A percentile compares a stretch with the other conserved stretches of the same genome.
Evolutionary conservation across 2,329 filamentous ascomycete species (phyloP).

Genomic region (Hypoxylon sp.): DNA sequence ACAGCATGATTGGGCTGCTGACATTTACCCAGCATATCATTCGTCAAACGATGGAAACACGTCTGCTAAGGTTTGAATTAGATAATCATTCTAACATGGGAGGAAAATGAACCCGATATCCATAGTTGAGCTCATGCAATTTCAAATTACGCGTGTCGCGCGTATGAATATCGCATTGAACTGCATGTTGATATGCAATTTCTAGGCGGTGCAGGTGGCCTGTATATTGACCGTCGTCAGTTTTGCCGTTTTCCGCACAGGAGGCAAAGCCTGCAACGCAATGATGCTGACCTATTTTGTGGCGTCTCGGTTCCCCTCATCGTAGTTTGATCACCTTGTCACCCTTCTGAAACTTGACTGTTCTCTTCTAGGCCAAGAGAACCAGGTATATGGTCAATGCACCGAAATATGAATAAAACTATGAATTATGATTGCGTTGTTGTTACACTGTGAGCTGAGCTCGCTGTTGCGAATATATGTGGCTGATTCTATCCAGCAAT

Average conservation of each 20-base stretch:
- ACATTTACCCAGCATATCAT: constrained; percentile 15
- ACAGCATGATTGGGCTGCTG: constrained; percentile 4
- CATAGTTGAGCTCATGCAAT: neutral
- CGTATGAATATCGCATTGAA: constrained; percentile 1
- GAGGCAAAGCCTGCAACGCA: constrained; percentile 16
- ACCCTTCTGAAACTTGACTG: constrained; percentile 10
- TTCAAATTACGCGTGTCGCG: constrained; percentile 13
- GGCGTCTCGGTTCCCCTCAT: constrained; percentile 20
- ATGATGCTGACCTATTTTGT: constrained; percentile 6
- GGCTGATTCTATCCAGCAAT: constrained; percentile 22
- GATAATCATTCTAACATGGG: neutral
- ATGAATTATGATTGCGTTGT: constrained; percentile 10
- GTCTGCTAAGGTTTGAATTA: constrained; percentile 5
- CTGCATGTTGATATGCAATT: neutral
- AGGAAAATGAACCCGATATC: neutral
- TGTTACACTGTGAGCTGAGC: constrained; percentile 4
- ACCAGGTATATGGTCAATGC: neutral
- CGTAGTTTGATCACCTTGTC: constrained; percentile 30
- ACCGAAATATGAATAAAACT: constrained; percentile 1
- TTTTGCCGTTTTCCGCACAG: neutral
- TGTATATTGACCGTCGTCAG: neutral
- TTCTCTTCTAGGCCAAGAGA: neutral
- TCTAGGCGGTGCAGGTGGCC: neutral
- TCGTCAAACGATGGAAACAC: neutral
- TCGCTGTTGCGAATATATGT: constrained; percentile 5